Evolutionary conservation across 2,329 filamentous ascomycete genomes (phyloP).

Genomic region (Ophidiomyces ophidiicola): DNA sequence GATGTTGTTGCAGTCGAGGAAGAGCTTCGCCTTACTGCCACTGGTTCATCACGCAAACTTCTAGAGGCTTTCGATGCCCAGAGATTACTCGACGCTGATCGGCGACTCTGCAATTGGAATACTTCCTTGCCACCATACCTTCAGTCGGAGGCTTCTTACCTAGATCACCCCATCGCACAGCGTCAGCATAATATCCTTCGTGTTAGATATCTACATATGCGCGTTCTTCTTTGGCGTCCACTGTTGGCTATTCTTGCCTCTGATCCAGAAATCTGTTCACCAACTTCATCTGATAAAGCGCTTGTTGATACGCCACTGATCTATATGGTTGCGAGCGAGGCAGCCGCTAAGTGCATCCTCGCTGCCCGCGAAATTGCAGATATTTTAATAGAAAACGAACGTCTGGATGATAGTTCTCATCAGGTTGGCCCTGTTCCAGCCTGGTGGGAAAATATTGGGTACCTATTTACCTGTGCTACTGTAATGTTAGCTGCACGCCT

Average conservation of each 20-base stretch:
- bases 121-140: conserved; percentile 18
- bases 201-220: conserved; percentile 19
- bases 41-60: conserved; percentile 16
- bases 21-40: conserved; percentile 15
- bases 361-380: conserved; percentile 14
- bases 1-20: conserved; percentile 18
- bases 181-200: conserved; percentile 20
- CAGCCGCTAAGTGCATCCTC: conserved; percentile 15
- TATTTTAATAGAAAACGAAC: conserved; percentile 6
- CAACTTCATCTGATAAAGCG: background rate
- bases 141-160: conserved; percentile 1
- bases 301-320: conserved; percentile 12
- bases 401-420: conserved; percentile 2
- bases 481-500: conserved; percentile 14
- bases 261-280: conserved; percentile 12
- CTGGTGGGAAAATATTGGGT: conserved; percentile 16
- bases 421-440: conserved; percentile 10
- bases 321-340: conserved; percentile 10
- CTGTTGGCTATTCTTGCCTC: conserved; percentile 13
- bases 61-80: conserved; percentile 17
- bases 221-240: conserved; percentile 17
- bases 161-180: conserved; percentile 16
- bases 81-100: conserved; percentile 16
- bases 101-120: conserved; percentile 19
- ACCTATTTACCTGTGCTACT: conserved; percentile 13